Conservation (phyloP, 2,329 filamentous ascomycete species). For the Penicillium sclerotiorum region DNA sequence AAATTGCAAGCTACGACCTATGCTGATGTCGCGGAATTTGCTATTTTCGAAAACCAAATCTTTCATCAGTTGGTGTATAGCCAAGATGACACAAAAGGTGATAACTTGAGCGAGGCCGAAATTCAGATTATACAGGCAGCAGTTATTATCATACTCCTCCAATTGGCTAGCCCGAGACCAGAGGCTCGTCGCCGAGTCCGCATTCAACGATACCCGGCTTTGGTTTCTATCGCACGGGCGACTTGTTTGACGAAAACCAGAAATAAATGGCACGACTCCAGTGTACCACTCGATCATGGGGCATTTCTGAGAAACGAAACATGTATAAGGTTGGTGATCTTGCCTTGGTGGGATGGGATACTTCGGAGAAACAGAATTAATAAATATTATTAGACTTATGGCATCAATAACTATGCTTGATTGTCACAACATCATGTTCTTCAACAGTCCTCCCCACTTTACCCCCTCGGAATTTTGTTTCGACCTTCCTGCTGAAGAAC, state of each 20-base stretch:
- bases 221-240: conserved; percentile 16
- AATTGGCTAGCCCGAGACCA: conserved; percentile 11
- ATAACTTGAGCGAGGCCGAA: neutral
- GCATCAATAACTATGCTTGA: conserved; percentile 20
- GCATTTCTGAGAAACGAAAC: conserved; percentile 11
- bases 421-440: conserved; percentile 18
- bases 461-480: conserved; percentile 10
- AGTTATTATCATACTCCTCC: conserved; percentile 14
- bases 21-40: conserved; percentile 6
- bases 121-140: conserved; percentile 14
- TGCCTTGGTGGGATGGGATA: neutral
- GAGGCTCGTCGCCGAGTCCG: conserved; percentile 12
- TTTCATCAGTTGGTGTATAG: conserved; percentile 6
- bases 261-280: conserved; percentile 12
- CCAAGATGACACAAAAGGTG: neutral
- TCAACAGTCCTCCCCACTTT: conserved; percentile 12
- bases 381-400: conserved; percentile 13
- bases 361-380: too few species aligned
- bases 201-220: conserved; percentile 16
- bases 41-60: conserved; percentile 6
- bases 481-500: conserved; percentile 19
- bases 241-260: conserved; percentile 8
- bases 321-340: conserved; percentile 8
- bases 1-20: conserved; percentile 6
- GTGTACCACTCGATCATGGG: neutral